These are phyloP conservation scores for Periconia sp. DNA, from an alignment of 2,329 filamentous ascomycete species.

Conservation along the genomic window DNA sequence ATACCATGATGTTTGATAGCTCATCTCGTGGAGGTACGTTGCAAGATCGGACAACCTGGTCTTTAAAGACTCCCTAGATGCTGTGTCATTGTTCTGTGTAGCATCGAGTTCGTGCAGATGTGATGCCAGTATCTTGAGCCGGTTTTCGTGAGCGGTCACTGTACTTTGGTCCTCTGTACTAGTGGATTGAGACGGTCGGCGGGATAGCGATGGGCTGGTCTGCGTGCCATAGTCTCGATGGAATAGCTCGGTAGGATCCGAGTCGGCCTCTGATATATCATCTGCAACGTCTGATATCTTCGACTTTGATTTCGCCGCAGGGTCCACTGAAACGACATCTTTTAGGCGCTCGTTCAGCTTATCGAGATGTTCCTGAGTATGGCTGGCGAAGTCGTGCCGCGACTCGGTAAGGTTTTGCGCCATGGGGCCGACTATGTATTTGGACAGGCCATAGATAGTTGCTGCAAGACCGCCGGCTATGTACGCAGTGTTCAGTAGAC, in stretches of 20 bases:
- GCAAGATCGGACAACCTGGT: slow-evolving; percentile 59
- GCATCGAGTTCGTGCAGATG: slow-evolving; percentile 60
- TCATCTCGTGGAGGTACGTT: slow-evolving; percentile 64
- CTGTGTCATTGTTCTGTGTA: slow-evolving; percentile 56
- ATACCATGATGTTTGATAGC: slow-evolving; percentile 51
- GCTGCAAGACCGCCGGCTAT: slow-evolving; percentile 61
- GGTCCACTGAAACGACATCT: slow-evolving; percentile 67
- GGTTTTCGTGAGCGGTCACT: slow-evolving; percentile 49
- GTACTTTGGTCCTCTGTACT: slow-evolving; percentile 31
- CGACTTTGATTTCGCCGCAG: slow-evolving; percentile 45
- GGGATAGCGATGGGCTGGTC: slow-evolving; percentile 64
- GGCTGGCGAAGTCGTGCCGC: slow-evolving; percentile 63
- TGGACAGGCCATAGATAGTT: slow-evolving; percentile 72
- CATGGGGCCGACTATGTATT: slow-evolving; percentile 71
- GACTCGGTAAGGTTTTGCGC: slow-evolving; percentile 58
- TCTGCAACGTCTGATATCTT: slow-evolving; percentile 37
- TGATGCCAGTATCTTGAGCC: slow-evolving; percentile 58
- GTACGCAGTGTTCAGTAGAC: slow-evolving; percentile 63
- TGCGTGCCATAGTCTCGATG: slow-evolving; percentile 82
- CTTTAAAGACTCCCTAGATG: slow-evolving; percentile 58
- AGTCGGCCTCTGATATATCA: slow-evolving; percentile 56
- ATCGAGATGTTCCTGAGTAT: slow-evolving; percentile 58
- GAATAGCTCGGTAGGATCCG: slow-evolving; percentile 77
- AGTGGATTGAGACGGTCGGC: slow-evolving; percentile 38
- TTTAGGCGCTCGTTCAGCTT: slow-evolving; percentile 64